Evolutionary conservation across 306 rosid genomes (phyloP).

Genomic region (Citrullus mucosospermus): DNA sequence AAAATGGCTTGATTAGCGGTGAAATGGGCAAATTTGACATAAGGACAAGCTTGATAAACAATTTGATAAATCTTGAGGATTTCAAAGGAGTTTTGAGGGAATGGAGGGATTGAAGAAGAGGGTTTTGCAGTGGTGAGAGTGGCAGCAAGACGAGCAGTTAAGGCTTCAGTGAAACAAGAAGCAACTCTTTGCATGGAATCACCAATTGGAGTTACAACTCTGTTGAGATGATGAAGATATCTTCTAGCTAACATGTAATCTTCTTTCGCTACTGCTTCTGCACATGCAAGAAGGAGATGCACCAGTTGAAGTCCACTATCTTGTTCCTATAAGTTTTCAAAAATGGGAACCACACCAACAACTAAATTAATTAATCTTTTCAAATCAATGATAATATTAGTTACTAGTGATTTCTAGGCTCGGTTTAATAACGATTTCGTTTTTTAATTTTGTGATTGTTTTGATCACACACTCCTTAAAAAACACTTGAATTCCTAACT

Average conservation of each 20-base stretch:
- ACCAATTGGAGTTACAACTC: conserved; percentile 60
- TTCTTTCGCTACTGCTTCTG: conserved; percentile 83
- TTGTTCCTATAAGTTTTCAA: conserved; percentile 37
- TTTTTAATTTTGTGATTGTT: too few species aligned
- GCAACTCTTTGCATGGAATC: conserved; percentile 94
- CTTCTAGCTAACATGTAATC: conserved; percentile 80
- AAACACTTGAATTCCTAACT: too few species aligned
- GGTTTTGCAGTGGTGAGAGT: conserved; percentile 30
- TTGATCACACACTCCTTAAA: too few species aligned
- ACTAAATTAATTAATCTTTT: too few species aligned
- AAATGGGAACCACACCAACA: not conserved
- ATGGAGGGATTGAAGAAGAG: conserved; percentile 22
- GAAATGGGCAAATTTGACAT: conserved; percentile 80
- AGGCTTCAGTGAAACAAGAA: conserved; percentile 72
- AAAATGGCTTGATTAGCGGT: conserved; percentile 89
- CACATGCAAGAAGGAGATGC: conserved; percentile 88
- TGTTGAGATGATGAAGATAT: conserved; percentile 63
- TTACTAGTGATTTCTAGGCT: too few species aligned
- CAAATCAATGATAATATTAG: not conserved
- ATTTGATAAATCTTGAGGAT: conserved; percentile 76
- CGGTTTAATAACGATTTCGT: too few species aligned
- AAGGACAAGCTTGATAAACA: conserved; percentile 90
- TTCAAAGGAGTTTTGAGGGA: conserved; percentile 60
- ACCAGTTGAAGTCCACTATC: conserved; percentile 91
- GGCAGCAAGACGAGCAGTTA: conserved; percentile 55